phyloP scores from a whole-genome alignment of 179 eudicot genomes.

The Carnegiea gigantea region DNA sequence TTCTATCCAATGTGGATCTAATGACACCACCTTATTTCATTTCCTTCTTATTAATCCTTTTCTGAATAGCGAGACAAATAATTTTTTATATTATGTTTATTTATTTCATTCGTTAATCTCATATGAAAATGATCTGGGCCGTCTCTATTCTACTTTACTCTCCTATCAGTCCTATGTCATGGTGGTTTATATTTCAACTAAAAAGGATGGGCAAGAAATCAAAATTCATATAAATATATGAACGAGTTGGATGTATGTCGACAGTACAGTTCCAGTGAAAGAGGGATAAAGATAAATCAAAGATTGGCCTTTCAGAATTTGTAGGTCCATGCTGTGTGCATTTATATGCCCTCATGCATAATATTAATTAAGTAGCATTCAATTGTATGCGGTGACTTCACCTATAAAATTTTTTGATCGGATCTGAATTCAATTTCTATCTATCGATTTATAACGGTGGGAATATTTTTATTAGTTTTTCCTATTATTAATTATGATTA shows the following conservation, averaged over 20 bases:
- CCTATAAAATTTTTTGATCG: too few relatives aligned
- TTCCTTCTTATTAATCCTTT: conserved; percentile 5
- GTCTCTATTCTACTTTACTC: not conserved
- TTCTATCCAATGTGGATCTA: conserved; percentile 20
- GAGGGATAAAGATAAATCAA: conserved; percentile 8
- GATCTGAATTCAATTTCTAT: too few relatives aligned
- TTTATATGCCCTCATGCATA: not conserved
- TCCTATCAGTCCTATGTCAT: conserved; percentile 10
- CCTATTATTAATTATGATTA: too few relatives aligned
- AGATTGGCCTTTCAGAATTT: conserved; percentile 27
- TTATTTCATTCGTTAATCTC: not conserved
- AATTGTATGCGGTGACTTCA: too few relatives aligned
- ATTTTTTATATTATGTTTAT: not conserved
- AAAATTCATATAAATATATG: not conserved
- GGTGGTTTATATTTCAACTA: conserved; percentile 24
- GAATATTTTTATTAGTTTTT: too few relatives aligned
- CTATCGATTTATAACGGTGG: too few relatives aligned
- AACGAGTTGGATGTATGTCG: conserved; percentile 17
- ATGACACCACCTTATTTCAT: conserved; percentile 11
- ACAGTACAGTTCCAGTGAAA: conserved; percentile 1
- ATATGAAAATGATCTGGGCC: conserved; percentile 27
- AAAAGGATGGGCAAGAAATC: not conserved
- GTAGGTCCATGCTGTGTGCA: not conserved
- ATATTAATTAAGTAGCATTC: too few relatives aligned
- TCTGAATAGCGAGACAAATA: not conserved